Base-by-base conservation (phyloP, 352 stramenopile species). In the Phytophthora pistaciae region DNA sequence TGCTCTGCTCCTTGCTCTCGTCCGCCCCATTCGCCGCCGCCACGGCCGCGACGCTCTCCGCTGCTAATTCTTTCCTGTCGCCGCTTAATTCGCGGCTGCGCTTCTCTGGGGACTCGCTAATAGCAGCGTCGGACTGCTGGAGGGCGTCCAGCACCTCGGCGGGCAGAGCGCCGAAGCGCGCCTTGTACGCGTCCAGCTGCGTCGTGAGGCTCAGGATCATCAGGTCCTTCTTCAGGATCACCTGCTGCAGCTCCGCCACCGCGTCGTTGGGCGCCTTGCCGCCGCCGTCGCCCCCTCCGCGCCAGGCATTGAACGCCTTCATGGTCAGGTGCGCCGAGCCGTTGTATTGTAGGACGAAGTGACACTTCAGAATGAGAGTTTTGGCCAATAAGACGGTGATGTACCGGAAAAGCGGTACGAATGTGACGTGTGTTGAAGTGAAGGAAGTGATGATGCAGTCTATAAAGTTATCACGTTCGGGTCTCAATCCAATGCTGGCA, bases 221-320 rank as follows among this genome's bases (percentile, higher is more conserved):
- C 64, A 91, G 70, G 67, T 95, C 88, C 68, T 95, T 95, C 74
- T 93, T 91, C 58, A 91, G 71, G 60, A 95, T 93, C 63, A 95
- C 82, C 49, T 92, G 85, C 74, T 95, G 85, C 54, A 95, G 82
- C 76, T 91, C 85, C 38, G 75, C 53, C 20, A 93, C 75, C 38
- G 71, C 74, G 60, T 76, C 74, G 7, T 29, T 65, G n/a, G 70
- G 29, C 20, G 55, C 54, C 52, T 82, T 82, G 40, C 14, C 29
- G 27, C 66, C 60, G 9, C 52, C 40, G 36, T 76, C 70, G 36
- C 48, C 63, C 25, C 49, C 68, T 18, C 40, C 40, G 14, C 74
- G 70, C 74, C 74, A 82, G 27, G 59, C 64, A 21, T 36, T 74
- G 42, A 82, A 77, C 60, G 74, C 74, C 67, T 82, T 82, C 74